Evolutionary conservation across 371 early-diverging fungal species (phyloP), one percentile per base, ranked within the genome.

Genomic region (Cokeromyces recurvatus): DNA sequence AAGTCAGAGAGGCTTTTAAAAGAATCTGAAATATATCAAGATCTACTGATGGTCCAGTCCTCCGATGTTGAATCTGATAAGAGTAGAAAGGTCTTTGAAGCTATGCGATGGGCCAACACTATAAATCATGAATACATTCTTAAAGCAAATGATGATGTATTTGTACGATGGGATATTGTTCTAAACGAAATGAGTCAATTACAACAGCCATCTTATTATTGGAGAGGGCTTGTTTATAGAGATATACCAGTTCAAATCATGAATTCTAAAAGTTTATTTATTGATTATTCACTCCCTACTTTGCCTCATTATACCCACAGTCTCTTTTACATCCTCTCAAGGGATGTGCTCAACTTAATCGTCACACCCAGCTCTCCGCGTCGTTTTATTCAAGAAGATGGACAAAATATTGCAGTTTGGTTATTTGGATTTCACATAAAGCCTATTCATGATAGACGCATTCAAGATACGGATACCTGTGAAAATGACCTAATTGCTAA

Each of bases 401-500:
- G 78, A 34, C 68, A 81, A 25, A 80, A 78, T 36, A 46, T 82
- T 6, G 79, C 77, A 2, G 68, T 83, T 23, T 83, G 84, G 84
- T 59, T 83, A 12, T 80, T 81, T 51, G 67, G 81, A 3, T 76
- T 64, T 32, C 55, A 74, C 38, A 66, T 83, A 36, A 40, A 63
- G 19, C 80, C 81, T 0, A 64, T 74, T 14, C 81, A 83, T 39
- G 83, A 83, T 48, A 47, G 46, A 34, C 71, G 81, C 5, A 78
- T 82, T 22, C 81, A 82, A 43, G 65, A 71, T 36, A 53, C 42
- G 8, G 60, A 62, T 39, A 74, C 72, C 0, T 82, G 83, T 36
- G 78, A 81, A 43, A 54, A 75, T 31, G 78, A 78, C 34, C 62
- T 77, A 71, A 73, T 82, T 45, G 79, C 73, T 7, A 82, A 81